Evolutionary conservation across 1,284 basidiomycete genomes (phyloP).

Genomic region (Apiotrichum porosum): DNA sequence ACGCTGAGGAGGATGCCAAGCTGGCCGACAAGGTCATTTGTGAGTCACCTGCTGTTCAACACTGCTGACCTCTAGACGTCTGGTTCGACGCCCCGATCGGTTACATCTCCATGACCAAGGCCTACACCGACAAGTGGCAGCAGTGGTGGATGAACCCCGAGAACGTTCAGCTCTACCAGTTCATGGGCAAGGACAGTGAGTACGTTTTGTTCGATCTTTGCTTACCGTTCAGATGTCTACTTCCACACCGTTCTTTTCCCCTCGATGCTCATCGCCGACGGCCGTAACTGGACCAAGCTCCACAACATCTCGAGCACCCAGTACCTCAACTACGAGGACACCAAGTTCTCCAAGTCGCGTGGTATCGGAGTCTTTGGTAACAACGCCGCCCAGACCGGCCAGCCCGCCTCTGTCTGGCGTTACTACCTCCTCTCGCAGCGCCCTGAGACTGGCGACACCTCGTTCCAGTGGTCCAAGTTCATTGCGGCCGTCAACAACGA

Average conservation of each 20-base stretch:
- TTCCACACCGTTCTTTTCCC: constrained; percentile 99
- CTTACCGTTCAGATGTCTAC: constrained; percentile 57
- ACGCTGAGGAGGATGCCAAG: constrained; percentile 64
- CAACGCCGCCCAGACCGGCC: constrained; percentile 85
- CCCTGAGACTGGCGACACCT: constrained; percentile 89
- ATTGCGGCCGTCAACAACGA: constrained; percentile 92
- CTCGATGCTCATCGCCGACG: constrained; percentile 81
- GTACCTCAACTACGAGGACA: constrained; percentile 97
- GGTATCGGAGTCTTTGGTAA: constrained; percentile 78
- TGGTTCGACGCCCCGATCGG: constrained; percentile 99
- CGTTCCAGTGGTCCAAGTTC: constrained; percentile 96
- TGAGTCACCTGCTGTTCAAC: constrained; percentile 52
- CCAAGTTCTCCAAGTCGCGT: constrained; percentile 98
- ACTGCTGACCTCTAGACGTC: constrained; percentile 57
- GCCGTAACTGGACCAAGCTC: constrained; percentile 86
- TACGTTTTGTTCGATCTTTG: too few species aligned
- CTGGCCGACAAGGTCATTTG: constrained; percentile 96
- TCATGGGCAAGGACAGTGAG: constrained; percentile 92
- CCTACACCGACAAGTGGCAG: constrained; percentile 91
- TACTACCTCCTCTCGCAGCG: constrained; percentile 92
- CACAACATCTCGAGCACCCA: constrained; percentile 96
- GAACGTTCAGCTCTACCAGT: constrained; percentile 90
- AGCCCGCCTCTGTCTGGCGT: constrained; percentile 91
- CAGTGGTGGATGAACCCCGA: constrained; percentile 96
- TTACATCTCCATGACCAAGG: constrained; percentile 95